phyloP scores from a whole-genome alignment of 495 filamentous ascomycete species.

The Lepidopterella palustris region DNA sequence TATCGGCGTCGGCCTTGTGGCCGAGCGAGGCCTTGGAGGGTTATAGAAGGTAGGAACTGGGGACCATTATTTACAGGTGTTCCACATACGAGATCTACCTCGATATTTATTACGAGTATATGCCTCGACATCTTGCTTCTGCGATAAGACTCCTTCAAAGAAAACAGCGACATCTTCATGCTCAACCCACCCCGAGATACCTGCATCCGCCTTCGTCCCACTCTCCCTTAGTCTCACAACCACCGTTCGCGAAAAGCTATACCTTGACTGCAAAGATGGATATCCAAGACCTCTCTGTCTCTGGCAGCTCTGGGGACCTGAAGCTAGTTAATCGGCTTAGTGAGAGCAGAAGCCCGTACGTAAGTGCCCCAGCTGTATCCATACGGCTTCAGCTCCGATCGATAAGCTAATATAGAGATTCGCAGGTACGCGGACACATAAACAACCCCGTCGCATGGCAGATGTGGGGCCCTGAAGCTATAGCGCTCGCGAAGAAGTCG shows the following conservation, averaged over 20 bases:
- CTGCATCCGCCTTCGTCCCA: background rate
- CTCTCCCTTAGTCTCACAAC: background rate
- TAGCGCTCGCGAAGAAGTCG: conserved; percentile 66
- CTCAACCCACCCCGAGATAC: background rate
- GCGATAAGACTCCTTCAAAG: background rate
- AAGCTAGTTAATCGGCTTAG: conserved; percentile 61
- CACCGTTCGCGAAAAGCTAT: background rate
- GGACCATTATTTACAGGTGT: too few species aligned
- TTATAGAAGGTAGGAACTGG: too few species aligned
- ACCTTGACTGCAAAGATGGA: conserved; percentile 14
- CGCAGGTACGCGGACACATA: conserved; percentile 67
- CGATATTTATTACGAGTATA: too few species aligned
- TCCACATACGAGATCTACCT: too few species aligned
- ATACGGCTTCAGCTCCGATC: background rate
- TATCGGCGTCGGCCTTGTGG: conserved; percentile 1
- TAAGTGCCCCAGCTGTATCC: conserved; percentile 39
- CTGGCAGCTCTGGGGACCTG: conserved; percentile 7
- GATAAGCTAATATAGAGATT: conserved; percentile 5
- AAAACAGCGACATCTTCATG: background rate
- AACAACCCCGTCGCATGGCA: conserved; percentile 93
- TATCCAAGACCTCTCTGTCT: conserved; percentile 10
- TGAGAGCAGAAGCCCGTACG: conserved; percentile 76
- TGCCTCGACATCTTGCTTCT: background rate
- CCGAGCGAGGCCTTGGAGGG: background rate
- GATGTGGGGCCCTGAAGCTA: conserved; percentile 69